Evolutionary conservation across 2,329 filamentous ascomycete genomes (phyloP).

Genomic region (Exophiala aquamarina): DNA sequence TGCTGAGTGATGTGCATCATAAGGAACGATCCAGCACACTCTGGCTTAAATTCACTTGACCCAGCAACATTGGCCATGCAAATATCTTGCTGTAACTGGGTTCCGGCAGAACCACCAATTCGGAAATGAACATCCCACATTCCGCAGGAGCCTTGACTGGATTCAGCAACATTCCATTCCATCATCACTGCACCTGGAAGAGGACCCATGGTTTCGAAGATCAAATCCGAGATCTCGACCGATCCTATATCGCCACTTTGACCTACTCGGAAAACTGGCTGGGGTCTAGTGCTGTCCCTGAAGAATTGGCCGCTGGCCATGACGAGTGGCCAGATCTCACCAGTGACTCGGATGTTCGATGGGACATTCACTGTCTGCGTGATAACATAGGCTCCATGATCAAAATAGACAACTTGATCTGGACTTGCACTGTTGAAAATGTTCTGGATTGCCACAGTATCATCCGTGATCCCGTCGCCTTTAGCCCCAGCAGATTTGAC

Average conservation of each 20-base stretch:
- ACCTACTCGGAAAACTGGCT: constrained; percentile 84
- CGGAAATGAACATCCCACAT: constrained; percentile 98
- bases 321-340: constrained; percentile 88
- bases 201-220: constrained; percentile 80
- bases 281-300: constrained; percentile 70
- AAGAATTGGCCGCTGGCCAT: constrained; percentile 78
- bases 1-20: constrained; percentile 56
- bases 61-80: constrained; percentile 74
- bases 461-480: constrained; percentile 84
- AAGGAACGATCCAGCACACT: constrained; percentile 73
- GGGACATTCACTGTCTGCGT: constrained; percentile 61
- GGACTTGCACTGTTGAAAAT: constrained; percentile 66
- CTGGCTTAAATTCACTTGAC: constrained; percentile 57
- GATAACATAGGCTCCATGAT: constrained; percentile 64
- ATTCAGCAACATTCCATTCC: constrained; percentile 80
- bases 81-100: constrained; percentile 73
- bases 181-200: constrained; percentile 86
- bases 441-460: constrained; percentile 79
- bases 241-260: constrained; percentile 71
- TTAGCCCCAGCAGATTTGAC: constrained; percentile 80
- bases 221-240: constrained; percentile 84
- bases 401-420: constrained; percentile 64
- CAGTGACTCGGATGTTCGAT: constrained; percentile 80
- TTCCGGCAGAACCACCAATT: constrained; percentile 82
- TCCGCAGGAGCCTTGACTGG: constrained; percentile 64